phyloP scores from a whole-genome alignment of 202 grass and related monocot genomes.

The Dendrocalamus latiflorus region DNA sequence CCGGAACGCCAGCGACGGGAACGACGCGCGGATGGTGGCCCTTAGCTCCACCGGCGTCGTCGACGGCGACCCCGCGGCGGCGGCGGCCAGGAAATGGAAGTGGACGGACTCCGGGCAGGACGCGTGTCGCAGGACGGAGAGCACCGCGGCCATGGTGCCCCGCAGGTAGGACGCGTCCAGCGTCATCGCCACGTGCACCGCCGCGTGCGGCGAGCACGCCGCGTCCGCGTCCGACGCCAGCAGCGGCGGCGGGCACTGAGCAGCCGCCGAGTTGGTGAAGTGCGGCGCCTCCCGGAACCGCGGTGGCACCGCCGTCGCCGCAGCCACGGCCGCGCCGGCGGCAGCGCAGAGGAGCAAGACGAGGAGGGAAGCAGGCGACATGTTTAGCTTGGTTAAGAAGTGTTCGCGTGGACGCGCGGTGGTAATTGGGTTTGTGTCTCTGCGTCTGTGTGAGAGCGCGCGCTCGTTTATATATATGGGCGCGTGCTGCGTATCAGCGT shows the following conservation, averaged over 20 bases:
- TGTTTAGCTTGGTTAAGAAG: no score
- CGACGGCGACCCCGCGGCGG: background rate
- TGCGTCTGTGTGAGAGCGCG: no score
- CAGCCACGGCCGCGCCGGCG: no score
- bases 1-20: constrained; percentile 71
- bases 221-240: constrained; percentile 15
- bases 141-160: constrained; percentile 68
- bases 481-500: no score
- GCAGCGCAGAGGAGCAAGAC: no score
- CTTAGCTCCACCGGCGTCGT: constrained; percentile 19
- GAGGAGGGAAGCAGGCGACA: no score
- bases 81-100: constrained; percentile 71
- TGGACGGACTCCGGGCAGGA: constrained; percentile 69
- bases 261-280: no score
- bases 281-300: no score
- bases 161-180: constrained; percentile 75
- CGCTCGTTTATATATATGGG: no score
- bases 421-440: no score
- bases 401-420: no score
- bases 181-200: constrained; percentile 90
- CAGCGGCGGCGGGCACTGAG: constrained; percentile 44
- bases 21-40: constrained; percentile 53
- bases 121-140: constrained; percentile 71
- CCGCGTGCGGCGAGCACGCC: constrained; percentile 47
- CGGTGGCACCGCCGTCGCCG: no score